These are phyloP conservation scores for Lentinula raphanica DNA, from an alignment of 768 basidiomycete species.

Conservation along the genomic window DNA sequence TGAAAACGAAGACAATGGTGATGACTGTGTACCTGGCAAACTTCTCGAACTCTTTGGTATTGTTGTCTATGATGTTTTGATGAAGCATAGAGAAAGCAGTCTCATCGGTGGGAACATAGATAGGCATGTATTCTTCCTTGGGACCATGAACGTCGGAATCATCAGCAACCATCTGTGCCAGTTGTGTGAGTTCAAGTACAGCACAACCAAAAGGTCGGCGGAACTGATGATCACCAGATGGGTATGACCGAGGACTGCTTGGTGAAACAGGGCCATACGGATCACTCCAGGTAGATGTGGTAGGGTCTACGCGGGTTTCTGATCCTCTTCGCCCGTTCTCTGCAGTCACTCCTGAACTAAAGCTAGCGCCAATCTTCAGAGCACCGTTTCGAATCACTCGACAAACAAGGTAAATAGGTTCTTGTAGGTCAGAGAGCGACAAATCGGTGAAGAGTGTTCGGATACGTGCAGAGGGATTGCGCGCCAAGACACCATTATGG, in stretches of 20 bases:
- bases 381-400: conserved; percentile 85
- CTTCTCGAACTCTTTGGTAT: conserved; percentile 77
- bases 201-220: conserved; percentile 96
- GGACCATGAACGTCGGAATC: conserved; percentile 57
- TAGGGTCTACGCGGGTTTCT: conserved; percentile 29
- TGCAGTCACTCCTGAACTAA: conserved; percentile 40
- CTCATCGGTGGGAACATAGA: conserved; percentile 80
- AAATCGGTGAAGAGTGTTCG: conserved; percentile 89
- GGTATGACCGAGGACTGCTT: conserved; percentile 6
- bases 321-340: conserved; percentile 50
- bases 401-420: conserved; percentile 86
- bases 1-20: background rate
- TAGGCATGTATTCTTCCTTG: conserved; percentile 82
- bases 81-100: conserved; percentile 88
- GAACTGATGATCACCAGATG: conserved; percentile 33
- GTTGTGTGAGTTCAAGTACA: conserved; percentile 76
- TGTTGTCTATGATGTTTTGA: conserved; percentile 85
- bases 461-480: conserved; percentile 68
- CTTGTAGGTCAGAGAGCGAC: conserved; percentile 78
- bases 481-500: conserved; percentile 84
- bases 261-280: conserved; percentile 11
- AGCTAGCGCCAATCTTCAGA: conserved; percentile 63
- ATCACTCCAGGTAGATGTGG: conserved; percentile 27
- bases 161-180: conserved; percentile 63
- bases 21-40: conserved; percentile 56